Base-by-base conservation (phyloP, 148 eudicot species). In the Vaccinium macrocarpon region DNA sequence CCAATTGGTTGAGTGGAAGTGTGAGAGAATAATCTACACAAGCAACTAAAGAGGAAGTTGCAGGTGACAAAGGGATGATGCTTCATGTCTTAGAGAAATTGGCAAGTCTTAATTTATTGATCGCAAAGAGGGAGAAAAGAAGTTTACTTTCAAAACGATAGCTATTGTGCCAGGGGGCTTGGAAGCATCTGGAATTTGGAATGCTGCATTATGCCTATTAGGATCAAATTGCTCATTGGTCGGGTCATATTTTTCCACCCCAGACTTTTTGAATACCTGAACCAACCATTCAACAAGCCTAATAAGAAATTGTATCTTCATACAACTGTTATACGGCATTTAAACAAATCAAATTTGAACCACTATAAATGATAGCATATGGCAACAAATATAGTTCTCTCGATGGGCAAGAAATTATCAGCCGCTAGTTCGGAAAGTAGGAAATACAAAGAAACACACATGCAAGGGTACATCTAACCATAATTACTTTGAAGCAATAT, bases 181-280 rank as follows among this genome's bases (percentile, higher is more conserved):
- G 61, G 97, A 88, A 82, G 89, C 86, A 84, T 95, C 96, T 75
- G 99, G 94, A 61, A 95, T 97, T 93, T 97, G 98, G 89, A 97
- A 97, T 21, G 91, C 93, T 70, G 99, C 99, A 90, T 93, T 93
- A 78, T 97, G 98, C 82, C 90, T 90, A 88, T 93, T 91, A 27
- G 99, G 99, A 86, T 97, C 98, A 81, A 97, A 97, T 76, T 92
- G 94, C 87, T 97, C 99, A 81, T 93, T 82, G 55, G 91, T 88
- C 27, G 99, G 94, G 79, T 95, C 94, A 86, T 90, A 90, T 74
- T 93, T 97, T 84, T 95, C 96, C 77, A 95, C 91, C 71, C 95
- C 96, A 87, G 84, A 90, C 85, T 91, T 97, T 84, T 87, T 92
- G 59, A 97, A 93, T 52, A 95, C 99, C 99, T 97, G 91, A 61